Conservation (phyloP, 441 rosid species). For the Macaranga tanarius region DNA sequence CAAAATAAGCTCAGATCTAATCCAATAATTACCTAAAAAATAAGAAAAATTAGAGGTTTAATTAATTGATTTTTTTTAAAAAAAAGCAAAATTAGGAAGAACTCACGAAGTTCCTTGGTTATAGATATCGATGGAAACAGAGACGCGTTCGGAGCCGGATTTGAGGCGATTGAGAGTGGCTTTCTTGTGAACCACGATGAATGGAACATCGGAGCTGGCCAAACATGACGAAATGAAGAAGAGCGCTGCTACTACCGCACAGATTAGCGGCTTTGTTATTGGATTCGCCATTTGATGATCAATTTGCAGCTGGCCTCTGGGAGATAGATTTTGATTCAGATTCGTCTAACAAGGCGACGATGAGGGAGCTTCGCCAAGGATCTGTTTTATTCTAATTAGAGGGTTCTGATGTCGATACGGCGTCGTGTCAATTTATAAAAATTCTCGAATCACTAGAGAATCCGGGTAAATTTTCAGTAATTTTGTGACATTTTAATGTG, state of each 20-base stretch:
- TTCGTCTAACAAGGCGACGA: background rate
- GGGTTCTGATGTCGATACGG: background rate
- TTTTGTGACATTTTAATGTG: too few relatives aligned
- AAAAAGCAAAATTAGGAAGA: background rate
- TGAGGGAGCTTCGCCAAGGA: background rate
- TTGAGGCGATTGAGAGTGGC: conserved; percentile 73
- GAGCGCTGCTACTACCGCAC: conserved; percentile 40
- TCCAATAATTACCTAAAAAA: background rate
- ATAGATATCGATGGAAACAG: conserved; percentile 76
- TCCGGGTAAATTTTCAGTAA: too few relatives aligned
- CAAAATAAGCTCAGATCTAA: conserved; percentile 25
- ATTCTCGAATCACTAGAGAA: too few relatives aligned
- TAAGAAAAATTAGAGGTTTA: too few relatives aligned
- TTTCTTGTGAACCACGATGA: conserved; percentile 91
- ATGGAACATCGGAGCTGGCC: conserved; percentile 71
- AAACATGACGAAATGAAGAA: conserved; percentile 46
- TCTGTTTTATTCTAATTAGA: too few relatives aligned
- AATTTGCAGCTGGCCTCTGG: too few relatives aligned
- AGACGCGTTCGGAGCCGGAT: conserved; percentile 81
- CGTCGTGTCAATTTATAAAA: conserved; percentile 14
- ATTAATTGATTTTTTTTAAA: too few relatives aligned
- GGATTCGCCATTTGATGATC: too few relatives aligned
- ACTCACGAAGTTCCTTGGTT: conserved; percentile 88
- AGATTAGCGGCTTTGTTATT: conserved; percentile 38
- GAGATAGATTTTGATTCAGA: conserved; percentile 6